Percentiles rank a stretch among this genome's conserved stretches.
phyloP scores from a whole-genome alignment of 129 eudicot species.

The Mikania micrantha region DNA sequence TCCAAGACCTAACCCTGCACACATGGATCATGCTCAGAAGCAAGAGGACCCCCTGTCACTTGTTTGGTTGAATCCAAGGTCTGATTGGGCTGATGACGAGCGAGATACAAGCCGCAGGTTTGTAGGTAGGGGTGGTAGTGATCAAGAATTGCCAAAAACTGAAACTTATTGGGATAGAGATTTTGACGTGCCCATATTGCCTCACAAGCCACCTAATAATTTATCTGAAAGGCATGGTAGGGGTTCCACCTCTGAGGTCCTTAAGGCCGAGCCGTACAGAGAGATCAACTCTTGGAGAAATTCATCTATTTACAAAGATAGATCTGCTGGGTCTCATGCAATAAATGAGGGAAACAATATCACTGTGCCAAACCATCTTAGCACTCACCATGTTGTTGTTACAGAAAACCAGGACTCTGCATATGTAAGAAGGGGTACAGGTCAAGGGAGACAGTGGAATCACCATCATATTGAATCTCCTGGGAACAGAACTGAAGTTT shows the following conservation, averaged over 20 bases:
- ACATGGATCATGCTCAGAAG: constrained; percentile 41
- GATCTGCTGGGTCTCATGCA: constrained; percentile 24
- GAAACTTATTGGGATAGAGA: constrained; percentile 85
- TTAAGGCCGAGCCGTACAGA: constrained; percentile 43
- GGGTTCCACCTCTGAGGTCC: constrained; percentile 40
- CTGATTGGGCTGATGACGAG: constrained; percentile 99
- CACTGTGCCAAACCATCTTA: constrained; percentile 22
- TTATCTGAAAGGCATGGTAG: constrained; percentile 48
- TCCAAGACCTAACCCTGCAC: constrained; percentile 30
- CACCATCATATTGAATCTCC: constrained; percentile 30
- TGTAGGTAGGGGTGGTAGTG: constrained; percentile 42
- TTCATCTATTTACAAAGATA: constrained; percentile 39
- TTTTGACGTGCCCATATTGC: constrained; percentile 62
- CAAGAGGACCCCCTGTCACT: constrained; percentile 66
- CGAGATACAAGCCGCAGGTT: constrained; percentile 75
- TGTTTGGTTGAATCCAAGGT: constrained; percentile 74
- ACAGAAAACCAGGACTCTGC: constrained; percentile 34
- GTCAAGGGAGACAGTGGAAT: constrained; percentile 55
- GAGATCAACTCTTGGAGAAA: constrained; percentile 55
- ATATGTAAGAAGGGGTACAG: constrained; percentile 42
- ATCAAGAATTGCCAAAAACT: constrained; percentile 40
- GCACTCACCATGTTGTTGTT: constrained; percentile 26
- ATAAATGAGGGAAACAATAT: constrained; percentile 24
- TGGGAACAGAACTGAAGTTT: constrained; percentile 38
- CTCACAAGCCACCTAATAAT: constrained; percentile 49